Conservation (phyloP, 1,284 basidiomycete species). For the Tilletia walkeri region DNA sequence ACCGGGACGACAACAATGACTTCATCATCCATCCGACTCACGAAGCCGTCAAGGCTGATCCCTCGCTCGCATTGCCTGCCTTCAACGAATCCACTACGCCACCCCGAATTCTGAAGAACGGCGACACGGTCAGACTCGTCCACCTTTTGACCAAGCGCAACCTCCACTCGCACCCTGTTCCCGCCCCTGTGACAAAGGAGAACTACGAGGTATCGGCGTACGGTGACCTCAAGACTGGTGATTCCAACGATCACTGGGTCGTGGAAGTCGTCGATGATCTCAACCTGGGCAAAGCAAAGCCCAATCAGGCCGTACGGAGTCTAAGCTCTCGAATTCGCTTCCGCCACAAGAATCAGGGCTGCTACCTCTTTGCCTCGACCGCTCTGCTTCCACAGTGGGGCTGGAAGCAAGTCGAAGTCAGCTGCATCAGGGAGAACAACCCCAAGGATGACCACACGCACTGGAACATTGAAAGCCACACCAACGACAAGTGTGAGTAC, state of each 20-base stretch:
- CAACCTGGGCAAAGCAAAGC: constrained; percentile 59
- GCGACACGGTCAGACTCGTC: constrained; percentile 75
- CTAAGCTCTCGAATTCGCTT: constrained; percentile 86
- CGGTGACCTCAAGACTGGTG: constrained; percentile 81
- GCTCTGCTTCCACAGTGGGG: constrained; percentile 93
- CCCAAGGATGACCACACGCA: constrained; percentile 80
- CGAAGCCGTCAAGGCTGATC: constrained; percentile 58
- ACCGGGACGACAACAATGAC: constrained; percentile 97
- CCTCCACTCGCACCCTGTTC: constrained; percentile 84
- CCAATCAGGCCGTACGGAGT: constrained; percentile 71
- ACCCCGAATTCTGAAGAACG: constrained; percentile 69
- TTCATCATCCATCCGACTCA: constrained; percentile 80
- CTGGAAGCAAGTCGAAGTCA: constrained; percentile 97
- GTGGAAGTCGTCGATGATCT: constrained; percentile 90
- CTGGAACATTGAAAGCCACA: constrained; percentile 98
- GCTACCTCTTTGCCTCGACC: constrained; percentile 84
- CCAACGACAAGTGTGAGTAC: constrained; percentile 79
- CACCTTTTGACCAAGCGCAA: constrained; percentile 81
- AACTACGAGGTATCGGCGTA: constrained; percentile 91
- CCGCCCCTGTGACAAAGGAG: constrained; percentile 84
- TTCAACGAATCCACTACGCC: constrained; percentile 27
- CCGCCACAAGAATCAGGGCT: constrained; percentile 66
- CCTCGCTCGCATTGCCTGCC: neutral
- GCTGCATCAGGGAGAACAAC: constrained; percentile 85
- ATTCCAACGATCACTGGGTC: constrained; percentile 84